Base-by-base conservation (phyloP, 2,329 filamentous ascomycete genomes). In the Lasiodiplodia sp. region DNA sequence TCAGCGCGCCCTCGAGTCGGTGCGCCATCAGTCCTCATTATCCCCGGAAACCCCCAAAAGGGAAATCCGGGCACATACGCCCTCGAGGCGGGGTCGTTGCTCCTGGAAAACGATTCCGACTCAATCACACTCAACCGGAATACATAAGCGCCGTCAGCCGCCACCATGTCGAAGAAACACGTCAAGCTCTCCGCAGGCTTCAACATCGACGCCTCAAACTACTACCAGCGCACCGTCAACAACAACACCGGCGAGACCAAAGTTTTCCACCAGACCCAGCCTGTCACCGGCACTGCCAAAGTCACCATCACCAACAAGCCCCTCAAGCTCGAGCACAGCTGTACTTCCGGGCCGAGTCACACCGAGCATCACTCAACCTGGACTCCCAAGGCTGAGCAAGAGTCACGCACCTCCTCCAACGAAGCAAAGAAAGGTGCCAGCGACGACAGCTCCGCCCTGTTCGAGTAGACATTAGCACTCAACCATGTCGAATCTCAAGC, bases 291-390 rank as follows among this genome's bases (percentile, higher is more conserved):
- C 23, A 75, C 75, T 25, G 75, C 72, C 6, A 75, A 72, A 21
- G 70, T 79, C 2, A 78, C 75, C 38, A 73, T 81, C 49, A 72
- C 80, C 38, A 78, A 76, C 31, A 80, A 79, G 60, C 79, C 80
- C 3, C 78, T 79, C 67, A 78, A 79, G 66, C 28, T 69, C 14
- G 67, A 68, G 11, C 67, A 68, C 40, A 64, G 52, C 60, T 68
- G 60, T 40, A 37, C 58, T 8, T 68, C 67, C 21, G 67, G 52
- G 14, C 67, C 67, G 25, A 64, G 38, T 21, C 38, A 68, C 51
- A 68, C 67, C n/a, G 67, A 68, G 49, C 67, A 68, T 37, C 58
- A 64, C 21, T 68, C 67, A 12, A 57, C 58, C 25, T 68, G 67
- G 67, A 68, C 60, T 12, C 51, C 67, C 16, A 58, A 65, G 21